phyloP scores from a whole-genome alignment of 805 yeast species.

The Starmerella vitae region DNA sequence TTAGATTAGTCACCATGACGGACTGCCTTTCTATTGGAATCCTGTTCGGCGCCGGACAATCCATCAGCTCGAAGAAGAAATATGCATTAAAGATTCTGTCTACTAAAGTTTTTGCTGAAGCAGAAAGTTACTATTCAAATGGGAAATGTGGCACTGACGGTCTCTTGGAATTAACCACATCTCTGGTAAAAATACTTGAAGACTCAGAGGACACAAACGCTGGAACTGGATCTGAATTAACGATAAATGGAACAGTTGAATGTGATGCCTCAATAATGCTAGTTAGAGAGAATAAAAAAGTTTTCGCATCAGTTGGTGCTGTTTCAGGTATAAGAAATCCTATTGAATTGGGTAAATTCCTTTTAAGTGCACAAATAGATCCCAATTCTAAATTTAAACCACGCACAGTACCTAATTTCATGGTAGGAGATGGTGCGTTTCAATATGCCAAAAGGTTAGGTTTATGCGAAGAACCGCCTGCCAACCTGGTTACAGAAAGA shows the following conservation, averaged over 20 bases:
- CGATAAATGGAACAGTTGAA: slow-evolving; percentile 26
- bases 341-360: slow-evolving; percentile 17
- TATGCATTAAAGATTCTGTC: neutral
- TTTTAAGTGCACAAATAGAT: slow-evolving; percentile 2
- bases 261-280: slow-evolving; percentile 31
- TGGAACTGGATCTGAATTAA: slow-evolving; percentile 31
- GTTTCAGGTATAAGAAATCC: slow-evolving; percentile 25
- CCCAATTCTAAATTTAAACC: neutral
- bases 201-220: slow-evolving; percentile 29
- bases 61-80: neutral
- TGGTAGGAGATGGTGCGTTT: slow-evolving; percentile 28
- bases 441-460: slow-evolving; percentile 20
- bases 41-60: slow-evolving; percentile 11
- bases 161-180: slow-evolving; percentile 1
- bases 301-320: slow-evolving; percentile 27
- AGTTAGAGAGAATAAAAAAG: slow-evolving; percentile 1
- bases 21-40: slow-evolving; percentile 10
- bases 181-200: slow-evolving; percentile 24
- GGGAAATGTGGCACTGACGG: too few species aligned
- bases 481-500: slow-evolving; percentile 15
- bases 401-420: slow-evolving; percentile 20
- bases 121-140: too few species aligned
- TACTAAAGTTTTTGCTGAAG: neutral
- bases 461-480: neutral
- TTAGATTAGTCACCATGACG: too few species aligned